Base-by-base conservation (phyloP, 2,329 filamentous ascomycete genomes). In the Fusarium equiseti region DNA sequence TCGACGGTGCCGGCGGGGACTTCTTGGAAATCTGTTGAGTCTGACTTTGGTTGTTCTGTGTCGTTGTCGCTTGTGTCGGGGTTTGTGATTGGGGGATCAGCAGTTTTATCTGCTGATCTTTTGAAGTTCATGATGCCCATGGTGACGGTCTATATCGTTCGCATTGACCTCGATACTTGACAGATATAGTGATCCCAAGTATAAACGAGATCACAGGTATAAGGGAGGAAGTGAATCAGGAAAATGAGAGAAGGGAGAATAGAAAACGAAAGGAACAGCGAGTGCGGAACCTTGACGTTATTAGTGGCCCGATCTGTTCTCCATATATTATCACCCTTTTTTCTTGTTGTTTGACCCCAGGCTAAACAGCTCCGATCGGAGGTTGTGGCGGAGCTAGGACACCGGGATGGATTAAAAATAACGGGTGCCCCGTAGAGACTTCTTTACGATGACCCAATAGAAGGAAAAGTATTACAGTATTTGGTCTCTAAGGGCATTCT, bases 271-370 rank as follows among this genome's bases (percentile, higher is more conserved):
- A 59, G 38, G 38, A 57, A 13, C 13, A 38, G 45, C 53, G 16
- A 20, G 68, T 45, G 59, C 61, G 32, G 59, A 52, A 27, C 32
- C 49, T 35, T 51, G 63, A 71, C 56, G 50, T 63, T 68, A 71
- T 68, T 49, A 66, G 68, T 49, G 65, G 65, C 58, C 22, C 52
- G 29, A 7, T 38, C n/a, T 11, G 45, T 56, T 71, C 64, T 65
- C 68, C 68, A 71, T 71, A 69, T 69, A 68, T 71, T 71, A 59
- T 55, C 54, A 45, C 59, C 63, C 40, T 69, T 66, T 71, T 53
- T 32, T 44, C 50, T 8, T 38, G 63, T 46, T 31, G 31, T 43
- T 48, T 24, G 24, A 66, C 64, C 68, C 68, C 68, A 66, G 64
- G 68, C 59, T 20, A 40, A 40, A 32, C 6, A 22, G 55, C 68